Evolutionary conservation across 176 grass and related monocot species (phyloP).

Genomic region (Juncus effusus): DNA sequence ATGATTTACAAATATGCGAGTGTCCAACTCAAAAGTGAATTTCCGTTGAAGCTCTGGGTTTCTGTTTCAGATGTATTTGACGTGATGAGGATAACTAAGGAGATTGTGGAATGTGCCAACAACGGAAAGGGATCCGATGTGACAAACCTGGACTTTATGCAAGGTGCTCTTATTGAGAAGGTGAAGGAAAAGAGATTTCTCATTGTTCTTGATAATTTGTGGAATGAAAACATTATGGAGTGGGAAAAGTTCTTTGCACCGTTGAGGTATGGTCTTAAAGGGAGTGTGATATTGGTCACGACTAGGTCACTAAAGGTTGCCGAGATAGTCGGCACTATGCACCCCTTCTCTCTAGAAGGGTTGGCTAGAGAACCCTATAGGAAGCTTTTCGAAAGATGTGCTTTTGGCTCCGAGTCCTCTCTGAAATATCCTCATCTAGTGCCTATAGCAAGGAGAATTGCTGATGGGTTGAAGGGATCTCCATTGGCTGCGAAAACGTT

Average conservation of each 20-base stretch:
- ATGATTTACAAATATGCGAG: constrained; percentile 14
- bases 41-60: constrained; percentile 8
- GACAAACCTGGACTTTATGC: background rate
- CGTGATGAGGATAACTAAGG: background rate
- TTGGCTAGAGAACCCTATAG: background rate
- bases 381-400: constrained; percentile 4
- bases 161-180: constrained; percentile 2
- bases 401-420: constrained; percentile 1
- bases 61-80: constrained; percentile 23
- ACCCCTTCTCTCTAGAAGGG: background rate
- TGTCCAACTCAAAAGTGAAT: background rate
- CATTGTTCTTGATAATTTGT: constrained; percentile 28
- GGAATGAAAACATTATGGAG: background rate
- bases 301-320: constrained; percentile 6
- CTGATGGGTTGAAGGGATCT: constrained; percentile 1
- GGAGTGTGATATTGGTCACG: constrained; percentile 28
- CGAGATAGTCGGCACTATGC: background rate
- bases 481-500: constrained; percentile 25
- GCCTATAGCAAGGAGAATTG: constrained; percentile 13
- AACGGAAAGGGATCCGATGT: background rate
- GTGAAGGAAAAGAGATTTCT: constrained; percentile 14
- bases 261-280: constrained; percentile 4
- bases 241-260: background rate
- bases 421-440: background rate
- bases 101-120: background rate